Evolutionary conservation across 192 early-diverging fungal genomes (phyloP).

Genomic region (Umbelopsis sp.): DNA sequence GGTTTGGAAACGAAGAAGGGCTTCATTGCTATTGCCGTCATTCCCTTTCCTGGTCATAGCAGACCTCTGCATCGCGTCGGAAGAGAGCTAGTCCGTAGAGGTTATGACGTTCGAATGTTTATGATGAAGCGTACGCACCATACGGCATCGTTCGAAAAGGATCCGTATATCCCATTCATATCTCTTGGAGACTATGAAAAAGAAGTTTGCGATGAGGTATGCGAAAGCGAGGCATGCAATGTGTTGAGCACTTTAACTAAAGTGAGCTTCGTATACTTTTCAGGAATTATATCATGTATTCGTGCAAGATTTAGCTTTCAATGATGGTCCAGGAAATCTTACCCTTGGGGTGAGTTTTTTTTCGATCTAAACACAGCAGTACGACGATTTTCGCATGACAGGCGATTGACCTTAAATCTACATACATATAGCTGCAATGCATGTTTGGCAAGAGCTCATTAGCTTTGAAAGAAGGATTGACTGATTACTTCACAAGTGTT

Average conservation of each 20-base stretch:
- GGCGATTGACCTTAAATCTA: neutral
- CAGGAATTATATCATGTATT: neutral
- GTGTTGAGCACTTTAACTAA: neutral
- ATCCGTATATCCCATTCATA: neutral
- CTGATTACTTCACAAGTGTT: slow-evolving; percentile 1
- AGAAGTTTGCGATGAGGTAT: slow-evolving; percentile 14
- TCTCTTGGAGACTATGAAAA: slow-evolving; percentile 1
- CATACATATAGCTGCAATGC: neutral
- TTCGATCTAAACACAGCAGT: neutral
- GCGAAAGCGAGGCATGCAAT: neutral
- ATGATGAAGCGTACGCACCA: slow-evolving; percentile 3
- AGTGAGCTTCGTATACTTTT: neutral
- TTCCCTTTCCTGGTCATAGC: slow-evolving; percentile 1
- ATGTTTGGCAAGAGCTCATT: neutral
- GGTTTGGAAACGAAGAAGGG: neutral
- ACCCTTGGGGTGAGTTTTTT: slow-evolving; percentile 1
- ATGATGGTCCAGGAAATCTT: slow-evolving; percentile 5
- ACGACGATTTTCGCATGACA: too few species aligned
- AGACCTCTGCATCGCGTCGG: slow-evolving; percentile 3
- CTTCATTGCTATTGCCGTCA: neutral
- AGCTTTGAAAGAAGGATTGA: slow-evolving; percentile 8
- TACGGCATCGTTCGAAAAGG: neutral
- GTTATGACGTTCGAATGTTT: neutral
- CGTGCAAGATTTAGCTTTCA: slow-evolving; percentile 1
- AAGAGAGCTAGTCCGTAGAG: neutral